A percentile compares a stretch with the other conserved stretches of the same genome.
phyloP scores from a whole-genome alignment of 768 basidiomycete genomes.

The Dioszegia crocea region DNA sequence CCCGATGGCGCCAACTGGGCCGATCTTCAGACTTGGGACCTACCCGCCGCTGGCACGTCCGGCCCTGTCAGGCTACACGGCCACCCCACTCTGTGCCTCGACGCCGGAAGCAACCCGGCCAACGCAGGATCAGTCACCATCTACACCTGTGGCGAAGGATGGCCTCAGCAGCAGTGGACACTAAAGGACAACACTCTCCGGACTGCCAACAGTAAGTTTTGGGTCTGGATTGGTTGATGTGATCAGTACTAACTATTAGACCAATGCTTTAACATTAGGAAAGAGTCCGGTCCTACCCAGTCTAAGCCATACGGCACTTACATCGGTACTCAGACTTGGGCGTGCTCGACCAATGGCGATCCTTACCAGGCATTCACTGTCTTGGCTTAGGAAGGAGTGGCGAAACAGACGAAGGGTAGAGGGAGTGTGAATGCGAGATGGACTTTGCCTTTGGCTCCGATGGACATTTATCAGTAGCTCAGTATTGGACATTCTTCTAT shows the following conservation, averaged over 20 bases:
- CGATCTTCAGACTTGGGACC: neutral
- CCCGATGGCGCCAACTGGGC: neutral
- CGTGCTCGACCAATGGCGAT: conserved; percentile 1
- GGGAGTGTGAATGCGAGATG: no score
- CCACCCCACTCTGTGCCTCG: conserved; percentile 16
- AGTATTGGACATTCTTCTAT: no score
- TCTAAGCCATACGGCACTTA: neutral
- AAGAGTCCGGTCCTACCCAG: neutral
- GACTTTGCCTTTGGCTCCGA: no score
- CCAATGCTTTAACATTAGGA: conserved; percentile 2
- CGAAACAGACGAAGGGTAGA: neutral
- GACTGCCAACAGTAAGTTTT: neutral
- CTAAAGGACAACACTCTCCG: conserved; percentile 1
- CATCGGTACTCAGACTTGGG: neutral
- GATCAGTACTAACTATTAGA: neutral
- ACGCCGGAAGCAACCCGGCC: conserved; percentile 20
- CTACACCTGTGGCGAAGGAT: conserved; percentile 19
- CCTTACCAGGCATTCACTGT: neutral
- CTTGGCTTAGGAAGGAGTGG: neutral
- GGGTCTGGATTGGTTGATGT: no score
- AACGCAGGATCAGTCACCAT: conserved; percentile 14
- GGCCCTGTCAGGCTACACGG: neutral
- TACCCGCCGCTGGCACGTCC: neutral
- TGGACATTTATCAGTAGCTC: no score
- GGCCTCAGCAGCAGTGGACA: conserved; percentile 21